Conservation (phyloP, 176 grass and related monocot species). For the Triticum timopheevii region DNA sequence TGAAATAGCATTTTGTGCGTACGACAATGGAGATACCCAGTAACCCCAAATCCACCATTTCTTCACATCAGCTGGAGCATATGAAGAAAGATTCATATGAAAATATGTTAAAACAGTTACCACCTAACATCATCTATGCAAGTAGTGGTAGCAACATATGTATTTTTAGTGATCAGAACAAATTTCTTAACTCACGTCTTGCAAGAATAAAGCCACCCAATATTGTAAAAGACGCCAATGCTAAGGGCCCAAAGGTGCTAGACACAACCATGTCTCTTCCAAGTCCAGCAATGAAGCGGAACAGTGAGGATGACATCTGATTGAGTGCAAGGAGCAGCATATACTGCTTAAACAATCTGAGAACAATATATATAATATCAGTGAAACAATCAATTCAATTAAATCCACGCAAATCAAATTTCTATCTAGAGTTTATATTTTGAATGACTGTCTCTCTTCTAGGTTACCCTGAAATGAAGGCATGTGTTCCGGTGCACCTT, state of each 20-base stretch:
- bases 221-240: slow-evolving; percentile 53
- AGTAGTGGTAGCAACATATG: not conserved
- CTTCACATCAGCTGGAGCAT: slow-evolving; percentile 59
- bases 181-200: slow-evolving; percentile 51
- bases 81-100: slow-evolving; percentile 1
- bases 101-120: slow-evolving; percentile 12
- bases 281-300: slow-evolving; percentile 74
- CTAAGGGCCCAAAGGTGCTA: slow-evolving; percentile 68
- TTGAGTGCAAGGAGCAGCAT: slow-evolving; percentile 59
- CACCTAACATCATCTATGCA: not conserved
- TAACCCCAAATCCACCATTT: slow-evolving; percentile 98
- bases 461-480: slow-evolving; percentile 3
- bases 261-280: slow-evolving; percentile 84
- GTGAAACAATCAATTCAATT: not conserved
- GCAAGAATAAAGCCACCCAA: slow-evolving; percentile 81
- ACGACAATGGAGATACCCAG: slow-evolving; percentile 79
- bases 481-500: not conserved
- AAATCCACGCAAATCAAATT: not conserved
- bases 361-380: slow-evolving; percentile 4
- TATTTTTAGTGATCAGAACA: not conserved
- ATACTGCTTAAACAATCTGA: slow-evolving; percentile 90
- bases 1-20: slow-evolving; percentile 78
- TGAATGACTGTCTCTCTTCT: no score
- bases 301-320: slow-evolving; percentile 82
- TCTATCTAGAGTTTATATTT: not conserved